Conservation (phyloP, 345 rosid species). For the Salix arbutifolia region DNA sequence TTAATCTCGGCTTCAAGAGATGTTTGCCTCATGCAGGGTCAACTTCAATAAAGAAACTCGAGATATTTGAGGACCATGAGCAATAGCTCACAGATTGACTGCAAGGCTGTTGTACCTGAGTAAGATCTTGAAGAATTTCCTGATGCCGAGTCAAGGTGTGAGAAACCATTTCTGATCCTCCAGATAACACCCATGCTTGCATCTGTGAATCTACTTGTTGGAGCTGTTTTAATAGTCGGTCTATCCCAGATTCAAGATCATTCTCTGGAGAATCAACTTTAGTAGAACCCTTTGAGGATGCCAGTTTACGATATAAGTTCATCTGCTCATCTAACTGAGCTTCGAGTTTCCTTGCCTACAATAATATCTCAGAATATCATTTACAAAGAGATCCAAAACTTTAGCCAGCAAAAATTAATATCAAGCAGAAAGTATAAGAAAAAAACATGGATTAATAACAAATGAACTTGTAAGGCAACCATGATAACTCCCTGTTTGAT, state of each 20-base stretch:
- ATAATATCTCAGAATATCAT: neutral
- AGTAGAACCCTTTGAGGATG: constrained; percentile 57
- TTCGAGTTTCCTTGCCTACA: constrained; percentile 92
- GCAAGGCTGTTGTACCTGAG: constrained; percentile 51
- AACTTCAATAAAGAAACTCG: neutral
- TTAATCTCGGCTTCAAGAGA: neutral
- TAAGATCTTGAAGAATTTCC: constrained; percentile 90
- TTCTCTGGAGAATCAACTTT: constrained; percentile 59
- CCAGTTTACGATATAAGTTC: constrained; percentile 80
- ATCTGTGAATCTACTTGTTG: constrained; percentile 82
- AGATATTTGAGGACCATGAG: neutral
- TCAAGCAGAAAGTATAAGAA: neutral
- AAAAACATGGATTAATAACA: neutral
- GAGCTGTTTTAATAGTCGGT: constrained; percentile 59
- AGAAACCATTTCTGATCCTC: constrained; percentile 97
- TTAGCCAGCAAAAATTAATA: neutral
- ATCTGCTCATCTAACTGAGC: constrained; percentile 98
- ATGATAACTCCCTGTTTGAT: neutral
- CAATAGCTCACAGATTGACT: neutral
- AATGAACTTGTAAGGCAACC: neutral
- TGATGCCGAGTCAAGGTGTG: constrained; percentile 96
- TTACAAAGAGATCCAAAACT: neutral
- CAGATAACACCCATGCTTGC: constrained; percentile 97
- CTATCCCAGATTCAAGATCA: constrained; percentile 79
- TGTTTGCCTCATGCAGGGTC: neutral